Base-by-base conservation (phyloP, 2,329 filamentous ascomycete genomes). In the Pseudocercospora eumusae region DNA sequence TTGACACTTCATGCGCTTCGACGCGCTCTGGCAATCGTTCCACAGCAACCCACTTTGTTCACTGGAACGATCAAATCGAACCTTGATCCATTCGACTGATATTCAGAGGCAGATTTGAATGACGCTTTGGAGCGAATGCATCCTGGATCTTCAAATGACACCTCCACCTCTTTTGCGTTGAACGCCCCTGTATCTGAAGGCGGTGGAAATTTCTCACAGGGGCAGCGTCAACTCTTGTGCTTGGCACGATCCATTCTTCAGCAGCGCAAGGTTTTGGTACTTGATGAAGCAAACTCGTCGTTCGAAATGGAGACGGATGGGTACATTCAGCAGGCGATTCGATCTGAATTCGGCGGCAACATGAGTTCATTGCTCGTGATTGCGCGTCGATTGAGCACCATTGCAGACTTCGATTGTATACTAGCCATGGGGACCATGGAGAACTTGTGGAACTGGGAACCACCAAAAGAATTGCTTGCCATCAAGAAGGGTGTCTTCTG, bases 171-270 rank as follows among this genome's bases (percentile, higher is more conserved):
- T 27, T 52, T 52, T 18, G 47, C 47, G 11, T 87, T 96, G 9
- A 92, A 96, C 76, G 88, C 83, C 20, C 72, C 85, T 4, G 92
- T 96, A 1, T 91, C 96, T 68, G 92, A 96, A 72, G 92, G 96
- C 76, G 93, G 93, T 0, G 83, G 93, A 61, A 96, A 96, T 76
- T 96, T 96, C 79, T 95, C 91, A 0, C 86, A 96, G 7, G 92
- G 92, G 3, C 92, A 96, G 78, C 86, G 93, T 6, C 93, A 96
- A 76, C 84, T 96, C 53, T 95, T 96, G 90, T 92, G 92, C 0
- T 82, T 97, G 1, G 92, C 92, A 0, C 87, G 93, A 1, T 93
- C 92, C 75, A 92, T 96, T 68, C 86, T 86, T 49, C 96, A 81
- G 25, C 96, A 84, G 73, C 96, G 89, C 70, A 96, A 96, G 78